A percentile compares a stretch with the other conserved stretches of the same genome.
Evolutionary conservation across 257 asterid genomes (phyloP).

Genomic region (Lavandula angustifolia): DNA sequence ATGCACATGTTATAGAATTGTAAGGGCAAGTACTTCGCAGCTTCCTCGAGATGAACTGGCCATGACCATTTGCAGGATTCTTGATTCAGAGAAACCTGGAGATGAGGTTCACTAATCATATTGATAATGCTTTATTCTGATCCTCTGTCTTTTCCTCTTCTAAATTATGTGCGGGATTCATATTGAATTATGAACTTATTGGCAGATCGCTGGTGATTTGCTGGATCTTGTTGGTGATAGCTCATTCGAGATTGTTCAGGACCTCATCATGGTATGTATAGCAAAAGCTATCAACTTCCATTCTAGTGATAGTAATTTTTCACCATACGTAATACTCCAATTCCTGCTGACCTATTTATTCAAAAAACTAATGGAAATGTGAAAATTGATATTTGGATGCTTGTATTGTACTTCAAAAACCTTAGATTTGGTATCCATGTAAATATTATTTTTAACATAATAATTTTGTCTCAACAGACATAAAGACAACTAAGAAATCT

Average conservation of each 20-base stretch:
- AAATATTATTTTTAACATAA: constrained; percentile 12
- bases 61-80: constrained; percentile 91
- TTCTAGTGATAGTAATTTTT: constrained; percentile 21
- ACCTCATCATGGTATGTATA: constrained; percentile 71
- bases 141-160: constrained; percentile 19
- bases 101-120: constrained; percentile 70
- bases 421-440: constrained; percentile 9
- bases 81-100: constrained; percentile 93
- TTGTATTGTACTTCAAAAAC: constrained; percentile 13
- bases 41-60: constrained; percentile 95
- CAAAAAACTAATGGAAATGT: constrained; percentile 11
- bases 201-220: constrained; percentile 88
- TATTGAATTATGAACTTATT: constrained; percentile 31
- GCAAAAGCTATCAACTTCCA: constrained; percentile 3
- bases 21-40: constrained; percentile 68
- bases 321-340: constrained; percentile 8
- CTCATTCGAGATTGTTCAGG: constrained; percentile 93
- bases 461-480: not conserved
- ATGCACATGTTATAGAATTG: constrained; percentile 78
- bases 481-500: constrained; percentile 16
- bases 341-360: constrained; percentile 6
- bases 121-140: constrained; percentile 26
- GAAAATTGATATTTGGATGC: constrained; percentile 17
- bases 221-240: constrained; percentile 96
- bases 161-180: constrained; percentile 29